Percentiles rank a stretch among this genome's conserved stretches.
phyloP scores from a whole-genome alignment of 1,284 basidiomycete species.

The Papiliotrema laurentii region DNA sequence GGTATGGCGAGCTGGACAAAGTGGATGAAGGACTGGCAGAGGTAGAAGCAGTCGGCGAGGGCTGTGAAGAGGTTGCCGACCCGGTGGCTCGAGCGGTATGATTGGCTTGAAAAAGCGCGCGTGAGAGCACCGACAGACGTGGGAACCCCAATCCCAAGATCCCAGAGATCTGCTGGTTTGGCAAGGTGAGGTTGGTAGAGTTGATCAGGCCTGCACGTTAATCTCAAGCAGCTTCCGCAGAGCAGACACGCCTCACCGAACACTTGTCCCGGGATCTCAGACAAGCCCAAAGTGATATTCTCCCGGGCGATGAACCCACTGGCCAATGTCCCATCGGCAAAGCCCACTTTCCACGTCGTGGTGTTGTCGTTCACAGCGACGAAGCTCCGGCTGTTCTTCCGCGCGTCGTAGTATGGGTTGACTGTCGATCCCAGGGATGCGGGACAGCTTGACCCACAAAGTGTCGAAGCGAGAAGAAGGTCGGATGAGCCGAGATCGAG shows the following conservation, averaged over 20 bases:
- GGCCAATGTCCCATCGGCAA: constrained; percentile 29
- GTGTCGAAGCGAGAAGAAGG: constrained; percentile 36
- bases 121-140: constrained; percentile 26
- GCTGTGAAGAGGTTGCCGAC: constrained; percentile 5
- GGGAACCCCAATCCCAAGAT: constrained; percentile 49
- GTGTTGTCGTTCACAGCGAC: constrained; percentile 23
- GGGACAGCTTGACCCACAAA: constrained; percentile 31
- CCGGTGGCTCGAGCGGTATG: not conserved
- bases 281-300: constrained; percentile 21
- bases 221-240: not conserved
- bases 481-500: constrained; percentile 44
- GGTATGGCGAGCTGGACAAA: constrained; percentile 17
- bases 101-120: constrained; percentile 7
- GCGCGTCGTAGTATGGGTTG: constrained; percentile 35
- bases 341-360: constrained; percentile 25
- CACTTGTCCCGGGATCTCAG: constrained; percentile 20
- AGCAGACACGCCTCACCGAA: constrained; percentile 17
- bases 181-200: constrained; percentile 44
- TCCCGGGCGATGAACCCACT: constrained; percentile 36
- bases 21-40: constrained; percentile 5
- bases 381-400: constrained; percentile 20
- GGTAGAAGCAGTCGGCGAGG: constrained; percentile 6
- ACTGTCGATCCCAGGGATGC: constrained; percentile 8
- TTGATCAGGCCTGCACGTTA: constrained; percentile 32
- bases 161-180: constrained; percentile 43